Base-by-base conservation (phyloP, 2,329 filamentous ascomycete genomes). In the Thelonectria olida region DNA sequence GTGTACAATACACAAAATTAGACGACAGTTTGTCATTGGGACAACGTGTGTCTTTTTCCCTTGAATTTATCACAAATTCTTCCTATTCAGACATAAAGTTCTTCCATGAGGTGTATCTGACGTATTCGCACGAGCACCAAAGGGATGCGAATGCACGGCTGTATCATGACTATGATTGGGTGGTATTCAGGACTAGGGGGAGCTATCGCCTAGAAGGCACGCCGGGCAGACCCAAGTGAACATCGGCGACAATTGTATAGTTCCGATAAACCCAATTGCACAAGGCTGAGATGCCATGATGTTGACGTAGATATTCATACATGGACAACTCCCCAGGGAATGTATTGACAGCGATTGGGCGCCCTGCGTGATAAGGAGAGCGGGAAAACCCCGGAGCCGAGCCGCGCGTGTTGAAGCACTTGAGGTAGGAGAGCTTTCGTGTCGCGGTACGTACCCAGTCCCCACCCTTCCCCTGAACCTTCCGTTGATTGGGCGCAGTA, bases 1-100 rank as follows among this genome's bases (percentile, higher is more conserved):
- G 78, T 84, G 82, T 84, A 84, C 79, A 82, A 81, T 84, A 84
- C 73, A 78, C 76, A 73, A 75, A 80, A 79, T 77, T 83, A 83
- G 81, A 84, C 75, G 78, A 72, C 70, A 70, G 67, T 61, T 56
- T 66, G 65, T 63, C 62, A 69, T 67, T 65, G 63, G 61, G 58
- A 61, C 61, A 50, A 54, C 55, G 50, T 67, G 58, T 48, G 47
- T 50, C 57, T 63, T 61, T 44, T 48, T 62, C 42, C 31, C 38
- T 44, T 45, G 38, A 47, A 27, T 42, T 19, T 39, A 50, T 56
- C 36, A 49, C 31, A 23, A 41, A 53, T 27, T 54, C 27, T 36
- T 25, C 61, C 45, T 31, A 38, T 44, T 54, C 17, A 34, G 15
- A 42, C 23, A 54, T 25, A 13, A 23, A 54, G 38, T 27, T 19